phyloP scores from a whole-genome alignment of 2,329 filamentous ascomycete genomes.

The Colletotrichum musae region DNA sequence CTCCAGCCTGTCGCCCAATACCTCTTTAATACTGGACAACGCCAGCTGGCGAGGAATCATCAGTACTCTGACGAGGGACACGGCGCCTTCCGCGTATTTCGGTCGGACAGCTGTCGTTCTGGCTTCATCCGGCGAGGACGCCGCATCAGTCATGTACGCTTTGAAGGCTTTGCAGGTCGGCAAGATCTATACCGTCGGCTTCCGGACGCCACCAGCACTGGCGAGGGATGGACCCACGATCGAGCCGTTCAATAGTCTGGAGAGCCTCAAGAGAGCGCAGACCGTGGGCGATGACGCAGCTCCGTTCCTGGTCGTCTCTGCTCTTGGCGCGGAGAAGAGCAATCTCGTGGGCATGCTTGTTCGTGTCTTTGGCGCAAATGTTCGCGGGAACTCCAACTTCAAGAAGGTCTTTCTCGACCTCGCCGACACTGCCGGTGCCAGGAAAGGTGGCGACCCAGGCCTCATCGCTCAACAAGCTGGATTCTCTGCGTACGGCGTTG shows the following conservation, averaged over 20 bases:
- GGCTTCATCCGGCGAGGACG: constrained; percentile 80
- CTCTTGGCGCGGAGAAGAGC: constrained; percentile 83
- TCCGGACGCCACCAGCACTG: constrained; percentile 75
- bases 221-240: constrained; percentile 75
- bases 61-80: constrained; percentile 83
- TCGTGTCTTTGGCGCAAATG: constrained; percentile 74
- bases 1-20: constrained; percentile 59
- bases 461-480: constrained; percentile 80
- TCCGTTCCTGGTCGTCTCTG: constrained; percentile 87
- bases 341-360: constrained; percentile 83
- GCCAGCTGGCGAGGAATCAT: constrained; percentile 89
- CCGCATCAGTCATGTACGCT: constrained; percentile 84
- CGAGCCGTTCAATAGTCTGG: constrained; percentile 84
- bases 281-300: constrained; percentile 66
- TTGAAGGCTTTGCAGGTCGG: constrained; percentile 81
- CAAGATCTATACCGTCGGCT: constrained; percentile 88
- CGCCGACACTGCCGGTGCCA: constrained; percentile 71
- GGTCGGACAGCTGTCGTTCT: constrained; percentile 83
- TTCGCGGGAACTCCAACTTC: constrained; percentile 54
- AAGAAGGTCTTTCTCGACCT: constrained; percentile 86
- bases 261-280: constrained; percentile 70
- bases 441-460: constrained; percentile 77
- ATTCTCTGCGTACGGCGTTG: constrained; percentile 84
- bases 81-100: constrained; percentile 85
- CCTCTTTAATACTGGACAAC: constrained; percentile 81